A percentile compares a stretch with the other conserved stretches of the same genome.
Evolutionary conservation across 257 asterid genomes (phyloP).

Genomic region (Rehmannia glutinosa): DNA sequence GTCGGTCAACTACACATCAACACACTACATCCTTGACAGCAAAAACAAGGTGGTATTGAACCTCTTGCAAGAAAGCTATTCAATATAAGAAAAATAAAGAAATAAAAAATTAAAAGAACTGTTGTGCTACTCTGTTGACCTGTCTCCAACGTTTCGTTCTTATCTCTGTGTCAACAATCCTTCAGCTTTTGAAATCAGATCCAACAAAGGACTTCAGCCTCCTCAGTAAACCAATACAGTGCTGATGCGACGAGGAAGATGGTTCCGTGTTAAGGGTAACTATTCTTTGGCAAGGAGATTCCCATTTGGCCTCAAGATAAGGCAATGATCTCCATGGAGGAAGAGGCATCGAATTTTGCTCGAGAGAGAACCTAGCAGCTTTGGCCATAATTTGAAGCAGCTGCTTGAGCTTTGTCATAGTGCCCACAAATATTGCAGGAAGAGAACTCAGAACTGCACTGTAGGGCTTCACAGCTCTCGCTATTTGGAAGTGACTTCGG

Average conservation of each 20-base stretch:
- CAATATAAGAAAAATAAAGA: too few species aligned
- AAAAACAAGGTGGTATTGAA: too few species aligned
- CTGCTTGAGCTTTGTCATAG: slow-evolving; percentile 32
- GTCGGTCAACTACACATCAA: too few species aligned
- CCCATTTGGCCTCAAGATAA: slow-evolving; percentile 51
- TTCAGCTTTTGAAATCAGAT: slow-evolving; percentile 22
- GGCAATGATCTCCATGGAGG: slow-evolving; percentile 57
- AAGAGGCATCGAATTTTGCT: slow-evolving; percentile 50
- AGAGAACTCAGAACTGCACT: slow-evolving; percentile 28
- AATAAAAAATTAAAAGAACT: too few species aligned
- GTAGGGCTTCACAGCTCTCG: slow-evolving; percentile 46
- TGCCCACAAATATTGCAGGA: slow-evolving; percentile 38
- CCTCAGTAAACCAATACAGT: slow-evolving; percentile 26
- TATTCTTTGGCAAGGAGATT: slow-evolving; percentile 34
- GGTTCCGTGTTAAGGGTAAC: not conserved
- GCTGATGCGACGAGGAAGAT: slow-evolving; percentile 26
- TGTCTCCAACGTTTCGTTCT: not conserved
- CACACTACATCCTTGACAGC: too few species aligned
- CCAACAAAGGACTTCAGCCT: slow-evolving; percentile 28
- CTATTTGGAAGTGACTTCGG: slow-evolving; percentile 54
- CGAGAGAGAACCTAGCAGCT: slow-evolving; percentile 38
- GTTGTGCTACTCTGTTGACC: not conserved
- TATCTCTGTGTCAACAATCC: slow-evolving; percentile 14
- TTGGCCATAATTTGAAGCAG: slow-evolving; percentile 42
- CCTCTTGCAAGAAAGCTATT: too few species aligned